phyloP scores from a whole-genome alignment of 768 basidiomycete species.

The Suillus discolor region DNA sequence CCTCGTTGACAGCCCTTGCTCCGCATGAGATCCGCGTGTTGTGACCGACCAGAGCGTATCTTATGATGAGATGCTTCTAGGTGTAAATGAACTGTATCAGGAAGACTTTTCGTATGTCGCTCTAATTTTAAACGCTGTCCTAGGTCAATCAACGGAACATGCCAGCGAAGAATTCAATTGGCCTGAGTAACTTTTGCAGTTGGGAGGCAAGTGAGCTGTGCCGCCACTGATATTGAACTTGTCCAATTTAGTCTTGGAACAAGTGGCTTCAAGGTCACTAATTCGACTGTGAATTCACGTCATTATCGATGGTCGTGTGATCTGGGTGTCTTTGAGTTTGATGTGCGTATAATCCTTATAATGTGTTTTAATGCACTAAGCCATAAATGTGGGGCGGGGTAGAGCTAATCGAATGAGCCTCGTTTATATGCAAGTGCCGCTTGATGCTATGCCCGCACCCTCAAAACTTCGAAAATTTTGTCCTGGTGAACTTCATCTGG shows the following conservation, averaged over 20 bases:
- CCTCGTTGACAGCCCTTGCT: constrained; percentile 35
- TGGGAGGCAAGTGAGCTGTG: constrained; percentile 14
- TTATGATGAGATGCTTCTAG: constrained; percentile 23
- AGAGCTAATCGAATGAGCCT: too few relatives aligned
- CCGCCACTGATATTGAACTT: background rate
- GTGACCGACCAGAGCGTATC: constrained; percentile 20
- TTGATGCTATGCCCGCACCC: too few relatives aligned
- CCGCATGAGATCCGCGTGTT: constrained; percentile 39
- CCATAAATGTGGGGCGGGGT: too few relatives aligned
- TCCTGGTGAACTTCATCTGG: too few relatives aligned
- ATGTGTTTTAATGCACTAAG: too few relatives aligned
- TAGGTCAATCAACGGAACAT: background rate
- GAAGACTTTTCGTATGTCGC: constrained; percentile 17
- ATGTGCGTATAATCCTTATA: too few relatives aligned
- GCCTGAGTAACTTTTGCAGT: constrained; percentile 21
- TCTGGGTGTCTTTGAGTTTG: too few relatives aligned
- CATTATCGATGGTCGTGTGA: background rate
- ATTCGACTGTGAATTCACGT: background rate
- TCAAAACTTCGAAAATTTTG: too few relatives aligned
- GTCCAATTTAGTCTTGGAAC: background rate
- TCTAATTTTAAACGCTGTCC: background rate
- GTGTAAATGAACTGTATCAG: constrained; percentile 29
- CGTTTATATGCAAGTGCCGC: too few relatives aligned
- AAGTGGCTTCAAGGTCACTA: constrained; percentile 11
- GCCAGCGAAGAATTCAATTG: constrained; percentile 15